Evolutionary conservation across 768 basidiomycete species (phyloP).

Genomic region (Phanerodontia chrysosporium): DNA sequence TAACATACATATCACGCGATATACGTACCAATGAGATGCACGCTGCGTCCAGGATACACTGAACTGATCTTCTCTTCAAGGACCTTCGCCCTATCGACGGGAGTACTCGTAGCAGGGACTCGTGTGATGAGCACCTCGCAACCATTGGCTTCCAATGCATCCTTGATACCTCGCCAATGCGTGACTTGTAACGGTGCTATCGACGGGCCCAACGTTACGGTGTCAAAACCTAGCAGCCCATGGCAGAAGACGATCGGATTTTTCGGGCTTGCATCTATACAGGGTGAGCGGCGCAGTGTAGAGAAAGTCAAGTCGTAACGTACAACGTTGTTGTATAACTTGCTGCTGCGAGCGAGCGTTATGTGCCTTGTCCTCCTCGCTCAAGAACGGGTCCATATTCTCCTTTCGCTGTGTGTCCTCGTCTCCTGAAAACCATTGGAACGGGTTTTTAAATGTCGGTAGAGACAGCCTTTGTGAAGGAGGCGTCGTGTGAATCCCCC

Average conservation of each 20-base stretch:
- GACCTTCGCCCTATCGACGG: slow-evolving; percentile 84
- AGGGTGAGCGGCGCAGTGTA: slow-evolving; percentile 3
- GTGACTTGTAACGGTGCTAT: slow-evolving; percentile 81
- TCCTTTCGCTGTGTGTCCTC: slow-evolving; percentile 16
- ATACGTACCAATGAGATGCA: slow-evolving; percentile 78
- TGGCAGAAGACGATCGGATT: slow-evolving; percentile 95
- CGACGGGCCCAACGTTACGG: slow-evolving; percentile 70
- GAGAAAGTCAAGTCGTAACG: neutral
- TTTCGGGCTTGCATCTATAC: slow-evolving; percentile 67
- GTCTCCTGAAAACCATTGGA: slow-evolving; percentile 23
- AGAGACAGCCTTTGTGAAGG: slow-evolving; percentile 18
- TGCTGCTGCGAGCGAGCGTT: slow-evolving; percentile 18
- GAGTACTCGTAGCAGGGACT: slow-evolving; percentile 89
- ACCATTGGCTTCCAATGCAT: slow-evolving; percentile 86
- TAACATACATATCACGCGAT: slow-evolving; percentile 11
- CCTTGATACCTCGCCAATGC: slow-evolving; percentile 96
- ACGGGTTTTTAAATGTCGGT: slow-evolving; percentile 15
- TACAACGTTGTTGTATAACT: slow-evolving; percentile 22
- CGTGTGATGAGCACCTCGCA: slow-evolving; percentile 89
- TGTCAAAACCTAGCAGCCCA: slow-evolving; percentile 88
- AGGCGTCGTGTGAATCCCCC: slow-evolving; percentile 22
- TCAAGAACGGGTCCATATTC: slow-evolving; percentile 18
- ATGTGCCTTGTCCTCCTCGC: slow-evolving; percentile 20
- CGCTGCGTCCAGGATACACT: slow-evolving; percentile 73
- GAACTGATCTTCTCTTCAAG: slow-evolving; percentile 80